These are phyloP conservation scores for Buxus sempervirens DNA, from an alignment of 164 flowering plant genomes.

Conservation along the genomic window DNA sequence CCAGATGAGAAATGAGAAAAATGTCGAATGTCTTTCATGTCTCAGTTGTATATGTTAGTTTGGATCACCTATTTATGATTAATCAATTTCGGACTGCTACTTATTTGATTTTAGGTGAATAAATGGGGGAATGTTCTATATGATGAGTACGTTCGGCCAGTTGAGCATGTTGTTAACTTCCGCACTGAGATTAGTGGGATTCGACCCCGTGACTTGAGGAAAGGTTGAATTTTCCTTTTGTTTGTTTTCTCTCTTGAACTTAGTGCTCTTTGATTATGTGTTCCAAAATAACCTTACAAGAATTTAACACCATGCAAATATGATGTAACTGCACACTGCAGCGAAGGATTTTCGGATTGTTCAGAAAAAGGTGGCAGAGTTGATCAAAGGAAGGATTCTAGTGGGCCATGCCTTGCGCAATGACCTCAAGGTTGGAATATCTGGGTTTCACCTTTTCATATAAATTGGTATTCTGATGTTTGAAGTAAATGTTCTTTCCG, in stretches of 20 bases:
- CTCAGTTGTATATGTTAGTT: neutral
- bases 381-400: slow-evolving; percentile 77
- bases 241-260: neutral
- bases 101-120: slow-evolving; percentile 59
- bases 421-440: slow-evolving; percentile 68
- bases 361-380: slow-evolving; percentile 75
- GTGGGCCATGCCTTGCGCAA: slow-evolving; percentile 91
- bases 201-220: slow-evolving; percentile 69
- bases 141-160: slow-evolving; percentile 87
- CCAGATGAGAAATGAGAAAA: too few relatives aligned
- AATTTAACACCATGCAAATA: neutral
- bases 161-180: slow-evolving; percentile 82
- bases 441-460: neutral
- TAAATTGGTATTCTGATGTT: neutral
- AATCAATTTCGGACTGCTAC: slow-evolving; percentile 7
- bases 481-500: slow-evolving; percentile 8
- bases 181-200: slow-evolving; percentile 91
- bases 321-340: slow-evolving; percentile 27
- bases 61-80: neutral
- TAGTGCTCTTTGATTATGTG: neutral
- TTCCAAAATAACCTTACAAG: neutral
- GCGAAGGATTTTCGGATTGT: slow-evolving; percentile 70
- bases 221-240: slow-evolving; percentile 44
- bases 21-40: neutral
- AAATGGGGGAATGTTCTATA: slow-evolving; percentile 88